Conservation (phyloP, 306 rosid species). For the Fragaria vesca region DNA sequence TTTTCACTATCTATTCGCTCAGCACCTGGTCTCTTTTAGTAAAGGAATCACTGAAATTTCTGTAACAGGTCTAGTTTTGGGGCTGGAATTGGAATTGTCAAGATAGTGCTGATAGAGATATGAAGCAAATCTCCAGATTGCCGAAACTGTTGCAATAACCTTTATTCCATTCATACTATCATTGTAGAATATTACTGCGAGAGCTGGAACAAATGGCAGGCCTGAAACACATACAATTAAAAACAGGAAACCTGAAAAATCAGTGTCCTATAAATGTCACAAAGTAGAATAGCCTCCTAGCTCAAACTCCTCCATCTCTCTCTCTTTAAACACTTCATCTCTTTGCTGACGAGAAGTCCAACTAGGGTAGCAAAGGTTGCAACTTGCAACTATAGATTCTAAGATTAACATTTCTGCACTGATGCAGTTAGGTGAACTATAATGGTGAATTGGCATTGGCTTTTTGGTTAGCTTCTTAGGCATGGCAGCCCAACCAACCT, state of each 20-base stretch:
- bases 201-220: conserved; percentile 40
- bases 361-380: conserved; percentile 25
- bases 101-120: conserved; percentile 47
- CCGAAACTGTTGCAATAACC: conserved; percentile 41
- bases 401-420: conserved; percentile 31
- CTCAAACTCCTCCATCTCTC: conserved; percentile 43
- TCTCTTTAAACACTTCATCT: conserved; percentile 30
- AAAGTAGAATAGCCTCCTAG: conserved; percentile 28
- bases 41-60: conserved; percentile 13
- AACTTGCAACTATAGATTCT: conserved; percentile 20
- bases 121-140: conserved; percentile 52
- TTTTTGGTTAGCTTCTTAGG: too few relatives aligned
- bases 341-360: conserved; percentile 42
- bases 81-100: conserved; percentile 21
- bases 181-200: conserved; percentile 39
- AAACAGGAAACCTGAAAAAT: neutral
- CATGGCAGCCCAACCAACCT: neutral
- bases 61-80: neutral
- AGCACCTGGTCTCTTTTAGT: neutral
- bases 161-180: conserved; percentile 44
- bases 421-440: too few relatives aligned
- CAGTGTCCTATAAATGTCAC: neutral
- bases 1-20: neutral
- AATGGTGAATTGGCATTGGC: too few relatives aligned
- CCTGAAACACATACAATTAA: conserved; percentile 23